Evolutionary conservation across 1,284 basidiomycete species (phyloP), one percentile per base, ranked within the genome.

Genomic region (Rhodotorula sp.): DNA sequence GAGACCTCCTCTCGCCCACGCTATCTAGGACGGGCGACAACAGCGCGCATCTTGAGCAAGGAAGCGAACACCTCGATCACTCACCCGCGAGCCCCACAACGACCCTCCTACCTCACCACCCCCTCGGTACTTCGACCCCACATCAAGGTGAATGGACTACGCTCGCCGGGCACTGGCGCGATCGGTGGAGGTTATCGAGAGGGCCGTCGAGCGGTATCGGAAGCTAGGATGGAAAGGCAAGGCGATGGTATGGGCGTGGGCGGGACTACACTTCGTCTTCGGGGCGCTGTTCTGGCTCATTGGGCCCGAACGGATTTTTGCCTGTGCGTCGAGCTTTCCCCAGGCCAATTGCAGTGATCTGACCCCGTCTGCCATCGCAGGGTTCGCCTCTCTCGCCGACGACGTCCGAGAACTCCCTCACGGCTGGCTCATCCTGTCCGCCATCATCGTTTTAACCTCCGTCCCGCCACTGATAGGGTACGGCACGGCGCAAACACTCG

Each of bases 381-480:
- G 82, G 67, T 81, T 89, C 67, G 91, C 91, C 80, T 86, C 89
- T 77, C 80, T 84, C 64, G 86, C 88, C 13, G 86, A 87, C 74
- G 81, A 83, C 68, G 82, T 91, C 71, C 86, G 86, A 66, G 83
- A 84, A 64, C 83, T 84, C 70, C 83, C 79, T 8, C 85, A 84
- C 64, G 90, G 90, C 17, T 89, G 86, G 85, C 76, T 88, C 44
- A 82, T 86, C 46, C 68, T 73, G 17, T 39, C 68, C 15, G 30
- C 29, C 22, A 61, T 74, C 55, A 66, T 74, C 46, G 88, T 88
- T 59, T 73, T 87, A 34, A 83, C 86, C 32, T 90, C 87, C 8
- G 88, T 91, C 75, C 91, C 91, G n/a, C 91, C 91, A 9, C 80
- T 89, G 71, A 84, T 89, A 66, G 90, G 90, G 1, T 89, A 90